These are phyloP conservation scores for Cutaneotrichosporon spelunceum DNA, from an alignment of 1,284 basidiomycete genomes.

Conservation along the genomic window DNA sequence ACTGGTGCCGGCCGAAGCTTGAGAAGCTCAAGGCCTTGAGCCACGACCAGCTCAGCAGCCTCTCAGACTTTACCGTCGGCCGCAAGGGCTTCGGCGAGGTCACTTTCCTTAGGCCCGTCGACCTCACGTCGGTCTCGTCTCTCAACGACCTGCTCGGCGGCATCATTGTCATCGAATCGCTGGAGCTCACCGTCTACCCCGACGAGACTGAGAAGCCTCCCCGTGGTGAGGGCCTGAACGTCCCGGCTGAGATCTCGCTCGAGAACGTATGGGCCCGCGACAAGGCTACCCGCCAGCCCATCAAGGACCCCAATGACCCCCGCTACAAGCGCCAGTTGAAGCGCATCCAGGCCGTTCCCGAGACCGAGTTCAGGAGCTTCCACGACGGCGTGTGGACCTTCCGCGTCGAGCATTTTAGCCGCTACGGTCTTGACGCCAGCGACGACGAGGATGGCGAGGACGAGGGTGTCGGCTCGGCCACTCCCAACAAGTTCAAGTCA, in stretches of 20 bases:
- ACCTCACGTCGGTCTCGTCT: constrained; percentile 79
- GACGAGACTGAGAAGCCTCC: constrained; percentile 77
- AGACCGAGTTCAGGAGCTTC: constrained; percentile 80
- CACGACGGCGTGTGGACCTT: constrained; percentile 87
- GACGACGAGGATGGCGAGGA: constrained; percentile 44
- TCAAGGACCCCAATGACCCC: constrained; percentile 78
- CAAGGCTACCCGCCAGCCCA: constrained; percentile 84
- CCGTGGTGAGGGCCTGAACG: constrained; percentile 82
- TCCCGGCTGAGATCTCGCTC: constrained; percentile 74
- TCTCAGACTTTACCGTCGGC: constrained; percentile 74
- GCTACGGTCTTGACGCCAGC: constrained; percentile 50
- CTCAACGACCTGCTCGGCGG: constrained; percentile 81
- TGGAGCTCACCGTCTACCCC: constrained; percentile 90
- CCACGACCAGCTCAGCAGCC: constrained; percentile 68
- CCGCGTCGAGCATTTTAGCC: constrained; percentile 80
- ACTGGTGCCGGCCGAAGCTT: constrained; percentile 78
- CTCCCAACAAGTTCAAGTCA: constrained; percentile 15
- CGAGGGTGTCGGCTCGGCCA: constrained; percentile 13
- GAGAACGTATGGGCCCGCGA: constrained; percentile 84
- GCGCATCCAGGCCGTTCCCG: constrained; percentile 77
- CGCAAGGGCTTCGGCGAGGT: constrained; percentile 88
- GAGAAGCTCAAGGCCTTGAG: constrained; percentile 62
- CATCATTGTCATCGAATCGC: constrained; percentile 82
- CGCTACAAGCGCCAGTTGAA: constrained; percentile 72
- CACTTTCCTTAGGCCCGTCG: constrained; percentile 84